phyloP scores from a whole-genome alignment of 2,329 filamentous ascomycete genomes.

The Botrytis paeoniae region DNA sequence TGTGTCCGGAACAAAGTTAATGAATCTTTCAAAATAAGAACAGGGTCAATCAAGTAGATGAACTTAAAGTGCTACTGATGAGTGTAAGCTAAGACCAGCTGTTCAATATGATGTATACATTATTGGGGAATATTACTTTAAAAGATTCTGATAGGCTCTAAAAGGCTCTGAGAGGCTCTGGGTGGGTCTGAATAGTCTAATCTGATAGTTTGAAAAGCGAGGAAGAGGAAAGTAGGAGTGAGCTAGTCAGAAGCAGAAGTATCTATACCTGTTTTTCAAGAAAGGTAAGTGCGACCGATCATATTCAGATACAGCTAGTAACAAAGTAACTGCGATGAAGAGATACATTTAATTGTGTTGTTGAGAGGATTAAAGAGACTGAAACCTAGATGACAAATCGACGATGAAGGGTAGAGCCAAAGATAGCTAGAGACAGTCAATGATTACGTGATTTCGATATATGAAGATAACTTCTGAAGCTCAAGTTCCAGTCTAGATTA shows the following conservation, averaged over 20 bases:
- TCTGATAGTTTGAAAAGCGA: background rate
- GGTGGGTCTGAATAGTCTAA: fast-evolving
- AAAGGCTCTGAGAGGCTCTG: background rate
- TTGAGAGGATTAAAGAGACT: background rate
- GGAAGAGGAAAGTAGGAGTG: background rate
- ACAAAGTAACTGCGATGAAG: background rate
- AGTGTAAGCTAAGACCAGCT: background rate
- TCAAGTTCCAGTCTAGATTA: background rate
- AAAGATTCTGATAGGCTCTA: fast-evolving
- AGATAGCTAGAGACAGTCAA: background rate
- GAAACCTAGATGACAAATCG: background rate
- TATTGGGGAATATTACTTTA: fast-evolving
- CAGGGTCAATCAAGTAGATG: background rate
- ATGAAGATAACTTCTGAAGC: background rate
- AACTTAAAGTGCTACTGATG: background rate
- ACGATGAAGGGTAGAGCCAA: background rate
- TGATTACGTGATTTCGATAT: background rate
- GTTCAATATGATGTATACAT: background rate
- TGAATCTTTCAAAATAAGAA: background rate
- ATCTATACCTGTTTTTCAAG: background rate
- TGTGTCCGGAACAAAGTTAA: background rate
- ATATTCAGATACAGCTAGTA: background rate
- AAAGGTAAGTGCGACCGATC: background rate
- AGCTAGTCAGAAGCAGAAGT: background rate
- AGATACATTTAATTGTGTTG: background rate